phyloP scores from a whole-genome alignment of 352 stramenopile species.

The Phytophthora pisi region DNA sequence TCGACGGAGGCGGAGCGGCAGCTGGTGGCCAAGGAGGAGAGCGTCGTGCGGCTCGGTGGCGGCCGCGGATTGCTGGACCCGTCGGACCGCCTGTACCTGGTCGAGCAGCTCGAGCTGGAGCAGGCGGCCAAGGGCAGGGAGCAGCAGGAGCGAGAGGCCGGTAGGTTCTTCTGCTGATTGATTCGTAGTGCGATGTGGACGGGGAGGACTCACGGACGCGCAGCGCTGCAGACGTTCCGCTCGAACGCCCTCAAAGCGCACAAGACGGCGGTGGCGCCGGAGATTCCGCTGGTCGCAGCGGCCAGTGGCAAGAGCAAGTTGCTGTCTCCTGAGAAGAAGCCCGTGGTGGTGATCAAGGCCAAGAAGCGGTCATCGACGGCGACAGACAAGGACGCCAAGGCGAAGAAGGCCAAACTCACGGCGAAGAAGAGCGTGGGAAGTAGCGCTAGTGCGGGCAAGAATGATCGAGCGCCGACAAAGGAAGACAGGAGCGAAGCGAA shows the following conservation, averaged over 20 bases:
- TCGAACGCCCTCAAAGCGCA: conserved; percentile 60
- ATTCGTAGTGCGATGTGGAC: not conserved
- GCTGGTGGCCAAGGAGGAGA: conserved; percentile 58
- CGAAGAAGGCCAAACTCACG: conserved; percentile 31
- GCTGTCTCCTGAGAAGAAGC: conserved; percentile 14
- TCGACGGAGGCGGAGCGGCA: conserved; percentile 70
- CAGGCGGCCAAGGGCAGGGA: conserved; percentile 41
- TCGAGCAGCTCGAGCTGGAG: conserved; percentile 67
- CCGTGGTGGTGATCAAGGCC: conserved; percentile 51
- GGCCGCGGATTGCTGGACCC: conserved; percentile 71
- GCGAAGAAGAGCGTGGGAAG: not conserved
- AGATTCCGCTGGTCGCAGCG: conserved; percentile 12
- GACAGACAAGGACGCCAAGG: conserved; percentile 12
- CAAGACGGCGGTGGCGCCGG: conserved; percentile 29
- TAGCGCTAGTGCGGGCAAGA: not conserved
- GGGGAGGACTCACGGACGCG: conserved; percentile 9
- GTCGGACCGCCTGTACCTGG: conserved; percentile 75
- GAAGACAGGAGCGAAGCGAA: not conserved
- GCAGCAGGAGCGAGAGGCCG: conserved; percentile 37
- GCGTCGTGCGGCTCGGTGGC: conserved; percentile 34
- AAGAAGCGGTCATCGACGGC: conserved; percentile 50
- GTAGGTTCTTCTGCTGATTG: conserved; percentile 20
- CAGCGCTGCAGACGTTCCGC: conserved; percentile 69
- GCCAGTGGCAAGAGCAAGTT: conserved; percentile 22
- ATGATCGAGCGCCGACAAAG: not conserved